These are phyloP conservation scores for Sarcomyxa edulis DNA, from an alignment of 768 basidiomycete genomes.

Conservation along the genomic window DNA sequence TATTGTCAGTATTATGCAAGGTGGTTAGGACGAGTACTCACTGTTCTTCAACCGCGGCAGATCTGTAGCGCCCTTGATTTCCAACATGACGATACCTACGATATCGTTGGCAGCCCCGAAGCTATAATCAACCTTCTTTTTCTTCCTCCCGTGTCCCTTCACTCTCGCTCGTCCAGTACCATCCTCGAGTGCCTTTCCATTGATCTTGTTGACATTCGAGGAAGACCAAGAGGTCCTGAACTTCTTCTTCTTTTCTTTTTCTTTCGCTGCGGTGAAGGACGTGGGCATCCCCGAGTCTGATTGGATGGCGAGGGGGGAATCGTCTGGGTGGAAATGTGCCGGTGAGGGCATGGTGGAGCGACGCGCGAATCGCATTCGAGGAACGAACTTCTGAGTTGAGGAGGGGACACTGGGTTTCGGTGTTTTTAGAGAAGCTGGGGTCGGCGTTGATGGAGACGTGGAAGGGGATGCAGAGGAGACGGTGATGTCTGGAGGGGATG, in stretches of 20 bases:
- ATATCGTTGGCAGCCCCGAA: slow-evolving; percentile 75
- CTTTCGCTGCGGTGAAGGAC: no score
- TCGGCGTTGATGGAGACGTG: slow-evolving; percentile 3
- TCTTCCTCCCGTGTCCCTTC: slow-evolving; percentile 17
- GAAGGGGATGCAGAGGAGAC: slow-evolving; percentile 6
- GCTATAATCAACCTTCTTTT: slow-evolving; percentile 33
- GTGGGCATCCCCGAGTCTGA: neutral
- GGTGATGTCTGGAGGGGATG: slow-evolving; percentile 3
- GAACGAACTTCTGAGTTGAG: slow-evolving; percentile 7
- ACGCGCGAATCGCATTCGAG: slow-evolving; percentile 1
- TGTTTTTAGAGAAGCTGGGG: neutral
- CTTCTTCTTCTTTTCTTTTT: slow-evolving; percentile 7
- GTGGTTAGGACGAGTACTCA: slow-evolving; percentile 32
- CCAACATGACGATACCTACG: slow-evolving; percentile 91
- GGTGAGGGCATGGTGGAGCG: no score
- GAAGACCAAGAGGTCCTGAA: no score
- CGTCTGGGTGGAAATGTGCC: no score
- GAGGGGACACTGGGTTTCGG: neutral
- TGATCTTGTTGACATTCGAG: no score
- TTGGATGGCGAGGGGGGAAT: no score
- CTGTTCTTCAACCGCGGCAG: slow-evolving; percentile 85
- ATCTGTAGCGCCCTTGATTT: slow-evolving; percentile 80
- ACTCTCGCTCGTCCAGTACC: no score
- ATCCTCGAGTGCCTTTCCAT: neutral
- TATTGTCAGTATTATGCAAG: neutral